Evolutionary conservation across 352 stramenopile genomes (phyloP).

Genomic region (Globisporangium rhizosaccharum): DNA sequence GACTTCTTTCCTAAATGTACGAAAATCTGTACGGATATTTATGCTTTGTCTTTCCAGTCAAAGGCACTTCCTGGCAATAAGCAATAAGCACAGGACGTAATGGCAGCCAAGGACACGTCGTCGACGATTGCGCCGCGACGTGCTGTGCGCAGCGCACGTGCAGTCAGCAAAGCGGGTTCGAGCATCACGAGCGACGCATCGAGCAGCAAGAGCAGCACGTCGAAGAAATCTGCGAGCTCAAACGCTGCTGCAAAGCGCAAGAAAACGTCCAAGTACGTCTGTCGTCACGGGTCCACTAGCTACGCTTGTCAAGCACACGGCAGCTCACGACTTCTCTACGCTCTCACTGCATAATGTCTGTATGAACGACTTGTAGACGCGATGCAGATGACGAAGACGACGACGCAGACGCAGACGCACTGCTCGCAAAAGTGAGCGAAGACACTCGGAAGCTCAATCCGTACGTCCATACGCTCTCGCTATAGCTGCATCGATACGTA

Average conservation of each 20-base stretch:
- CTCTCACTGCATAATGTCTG: background rate
- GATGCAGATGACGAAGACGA: constrained; percentile 12
- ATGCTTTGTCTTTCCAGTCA: too few species aligned
- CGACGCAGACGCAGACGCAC: constrained; percentile 26
- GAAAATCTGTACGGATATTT: too few species aligned
- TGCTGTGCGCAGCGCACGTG: constrained; percentile 1
- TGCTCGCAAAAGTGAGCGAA: constrained; percentile 37
- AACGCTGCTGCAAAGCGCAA: constrained; percentile 5
- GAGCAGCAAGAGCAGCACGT: background rate
- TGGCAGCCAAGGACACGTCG: constrained; percentile 2
- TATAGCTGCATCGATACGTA: background rate
- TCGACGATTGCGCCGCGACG: background rate
- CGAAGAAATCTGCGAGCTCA: background rate
- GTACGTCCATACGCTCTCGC: constrained; percentile 5
- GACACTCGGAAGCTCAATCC: constrained; percentile 33
- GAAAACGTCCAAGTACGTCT: constrained; percentile 2
- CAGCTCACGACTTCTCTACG: background rate
- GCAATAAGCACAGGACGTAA: too few species aligned
- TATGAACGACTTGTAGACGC: background rate
- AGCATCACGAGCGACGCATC: constrained; percentile 6
- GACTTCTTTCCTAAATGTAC: too few species aligned
- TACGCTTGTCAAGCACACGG: background rate
- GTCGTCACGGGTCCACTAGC: background rate
- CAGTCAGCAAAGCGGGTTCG: constrained; percentile 8
- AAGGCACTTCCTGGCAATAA: too few species aligned